A percentile compares a stretch with the other conserved stretches of the same genome.
phyloP scores from a whole-genome alignment of 352 stramenopile species.

The Phytophthora vignae region DNA sequence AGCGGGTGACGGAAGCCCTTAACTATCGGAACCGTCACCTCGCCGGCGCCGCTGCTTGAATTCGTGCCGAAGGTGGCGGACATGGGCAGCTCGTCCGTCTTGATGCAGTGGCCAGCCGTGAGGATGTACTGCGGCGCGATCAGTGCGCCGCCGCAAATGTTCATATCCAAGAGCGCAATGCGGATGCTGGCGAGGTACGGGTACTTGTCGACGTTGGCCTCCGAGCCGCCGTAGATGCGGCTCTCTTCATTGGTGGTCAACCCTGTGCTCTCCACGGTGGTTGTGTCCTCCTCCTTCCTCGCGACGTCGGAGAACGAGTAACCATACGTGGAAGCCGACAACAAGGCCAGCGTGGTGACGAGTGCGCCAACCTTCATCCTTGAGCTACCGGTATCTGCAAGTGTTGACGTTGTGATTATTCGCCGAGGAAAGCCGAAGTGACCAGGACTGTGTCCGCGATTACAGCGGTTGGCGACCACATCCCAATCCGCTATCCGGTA shows the following conservation, averaged over 20 bases:
- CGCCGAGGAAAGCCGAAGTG: slow-evolving; percentile 28
- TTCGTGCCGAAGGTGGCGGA: slow-evolving; percentile 37
- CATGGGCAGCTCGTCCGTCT: slow-evolving; percentile 31
- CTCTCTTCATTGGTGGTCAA: slow-evolving; percentile 36
- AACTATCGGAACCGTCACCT: slow-evolving; percentile 13
- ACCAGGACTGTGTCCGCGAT: neutral
- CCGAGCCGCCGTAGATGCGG: slow-evolving; percentile 29
- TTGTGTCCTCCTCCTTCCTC: neutral
- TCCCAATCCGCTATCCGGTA: slow-evolving; percentile 16
- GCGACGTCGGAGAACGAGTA: slow-evolving; percentile 32
- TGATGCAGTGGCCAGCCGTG: slow-evolving; percentile 78
- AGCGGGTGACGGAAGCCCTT: slow-evolving; percentile 32
- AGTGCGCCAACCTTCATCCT: slow-evolving; percentile 36
- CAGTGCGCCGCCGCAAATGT: slow-evolving; percentile 66
- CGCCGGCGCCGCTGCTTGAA: slow-evolving; percentile 11
- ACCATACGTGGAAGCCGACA: slow-evolving; percentile 17
- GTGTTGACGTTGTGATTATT: neutral
- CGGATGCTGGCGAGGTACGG: slow-evolving; percentile 66
- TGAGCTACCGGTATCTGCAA: neutral
- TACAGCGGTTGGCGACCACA: slow-evolving; percentile 11
- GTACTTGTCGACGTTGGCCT: slow-evolving; percentile 40
- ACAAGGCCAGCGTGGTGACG: slow-evolving; percentile 14
- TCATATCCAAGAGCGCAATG: slow-evolving; percentile 37
- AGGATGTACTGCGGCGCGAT: slow-evolving; percentile 68
- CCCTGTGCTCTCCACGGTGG: slow-evolving; percentile 14